Evolutionary conservation across 2,329 filamentous ascomycete genomes (phyloP).

Genomic region (Microsporum ferrugineum): DNA sequence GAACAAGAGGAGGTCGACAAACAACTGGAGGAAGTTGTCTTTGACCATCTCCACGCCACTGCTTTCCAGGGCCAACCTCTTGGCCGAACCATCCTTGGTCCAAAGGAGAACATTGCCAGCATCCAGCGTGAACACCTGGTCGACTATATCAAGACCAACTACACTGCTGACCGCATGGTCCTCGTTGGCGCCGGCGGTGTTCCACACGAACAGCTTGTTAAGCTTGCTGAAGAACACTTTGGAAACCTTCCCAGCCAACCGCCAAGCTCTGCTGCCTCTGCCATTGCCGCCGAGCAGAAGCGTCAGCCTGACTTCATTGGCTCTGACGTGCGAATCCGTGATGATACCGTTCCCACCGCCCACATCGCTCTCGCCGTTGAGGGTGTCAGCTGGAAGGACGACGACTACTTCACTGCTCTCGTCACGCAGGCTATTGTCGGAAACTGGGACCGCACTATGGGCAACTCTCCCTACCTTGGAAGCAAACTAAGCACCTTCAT

Average conservation of each 20-base stretch:
- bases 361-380: conserved; percentile 98
- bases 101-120: conserved; percentile 94
- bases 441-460: conserved; percentile 99
- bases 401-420: conserved; percentile 96
- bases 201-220: conserved; percentile 85
- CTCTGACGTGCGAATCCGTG: conserved; percentile 87
- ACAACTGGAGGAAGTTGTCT: conserved; percentile 98
- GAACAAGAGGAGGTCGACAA: conserved; percentile 99
- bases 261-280: conserved; percentile 60
- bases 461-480: conserved; percentile 90
- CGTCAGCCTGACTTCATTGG: conserved; percentile 88
- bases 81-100: conserved; percentile 93
- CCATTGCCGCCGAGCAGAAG: conserved; percentile 63
- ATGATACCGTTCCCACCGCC: conserved; percentile 90
- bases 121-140: conserved; percentile 83
- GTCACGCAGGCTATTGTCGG: conserved; percentile 97
- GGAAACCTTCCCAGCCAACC: conserved; percentile 62
- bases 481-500: conserved; percentile 96
- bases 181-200: conserved; percentile 90
- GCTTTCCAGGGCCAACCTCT: conserved; percentile 94
- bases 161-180: conserved; percentile 98
- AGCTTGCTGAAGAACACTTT: conserved; percentile 95
- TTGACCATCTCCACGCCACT: conserved; percentile 96
- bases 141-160: conserved; percentile 99
- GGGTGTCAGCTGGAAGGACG: conserved; percentile 98